phyloP scores from a whole-genome alignment of 192 early-diverging fungal genomes.

The Physocladia obscura region DNA sequence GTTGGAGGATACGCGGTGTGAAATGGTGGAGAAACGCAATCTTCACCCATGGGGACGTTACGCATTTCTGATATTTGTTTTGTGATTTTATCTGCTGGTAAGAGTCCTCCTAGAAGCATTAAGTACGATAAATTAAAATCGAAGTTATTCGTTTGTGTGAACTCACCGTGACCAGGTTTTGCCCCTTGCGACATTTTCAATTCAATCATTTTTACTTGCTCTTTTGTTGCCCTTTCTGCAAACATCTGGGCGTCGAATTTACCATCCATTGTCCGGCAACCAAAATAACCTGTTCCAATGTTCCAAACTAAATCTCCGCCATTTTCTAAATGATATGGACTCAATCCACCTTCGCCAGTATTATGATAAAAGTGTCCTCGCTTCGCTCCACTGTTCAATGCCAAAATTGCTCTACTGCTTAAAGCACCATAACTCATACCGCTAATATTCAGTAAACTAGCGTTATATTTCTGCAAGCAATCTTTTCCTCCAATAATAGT shows the following conservation, averaged over 20 bases:
- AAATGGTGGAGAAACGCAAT: background rate
- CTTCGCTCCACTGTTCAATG: background rate
- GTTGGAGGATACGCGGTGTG: background rate
- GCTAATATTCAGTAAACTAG: background rate
- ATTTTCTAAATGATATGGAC: background rate
- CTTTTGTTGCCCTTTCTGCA: background rate
- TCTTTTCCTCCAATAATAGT: background rate
- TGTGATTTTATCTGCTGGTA: background rate
- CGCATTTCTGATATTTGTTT: background rate
- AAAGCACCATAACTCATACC: conserved; percentile 5
- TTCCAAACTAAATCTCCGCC: background rate
- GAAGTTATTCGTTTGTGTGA: no score
- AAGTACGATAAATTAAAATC: no score
- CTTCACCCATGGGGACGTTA: background rate
- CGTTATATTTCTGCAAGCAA: background rate
- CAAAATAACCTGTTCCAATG: background rate
- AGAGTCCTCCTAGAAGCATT: background rate
- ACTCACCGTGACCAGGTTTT: conserved; percentile 1
- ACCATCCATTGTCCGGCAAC: background rate
- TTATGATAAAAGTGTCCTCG: conserved; percentile 1
- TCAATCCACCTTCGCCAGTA: background rate
- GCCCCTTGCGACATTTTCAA: conserved; percentile 1
- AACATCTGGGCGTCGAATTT: background rate
- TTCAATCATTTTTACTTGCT: conserved; percentile 4
- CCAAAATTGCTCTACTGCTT: background rate